phyloP scores from a whole-genome alignment of 306 rosid genomes.

The Medicago arabica region DNA sequence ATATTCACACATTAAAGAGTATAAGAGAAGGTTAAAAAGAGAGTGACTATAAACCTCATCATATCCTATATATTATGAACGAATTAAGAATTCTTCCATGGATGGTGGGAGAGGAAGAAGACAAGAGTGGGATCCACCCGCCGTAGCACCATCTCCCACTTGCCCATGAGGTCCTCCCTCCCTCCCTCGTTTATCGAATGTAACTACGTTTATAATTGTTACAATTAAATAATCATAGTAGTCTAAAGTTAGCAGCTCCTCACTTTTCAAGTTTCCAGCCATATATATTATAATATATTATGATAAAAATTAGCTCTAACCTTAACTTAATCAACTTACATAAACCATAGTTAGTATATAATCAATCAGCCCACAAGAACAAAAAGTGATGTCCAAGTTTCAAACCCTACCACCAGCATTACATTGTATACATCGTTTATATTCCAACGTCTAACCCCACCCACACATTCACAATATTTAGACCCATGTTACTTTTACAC shows the following conservation, averaged over 20 bases:
- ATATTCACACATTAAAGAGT: too few species aligned
- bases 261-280: constrained; percentile 29
- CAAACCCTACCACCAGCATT: constrained; percentile 35
- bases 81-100: not conserved
- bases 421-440: constrained; percentile 34
- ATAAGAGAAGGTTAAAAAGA: too few species aligned
- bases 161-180: constrained; percentile 44
- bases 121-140: constrained; percentile 60
- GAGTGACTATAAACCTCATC: too few species aligned
- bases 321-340: constrained; percentile 42
- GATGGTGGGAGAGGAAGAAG: constrained; percentile 23
- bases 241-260: constrained; percentile 23
- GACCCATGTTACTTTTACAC: constrained; percentile 35
- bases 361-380: not conserved
- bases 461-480: constrained; percentile 48
- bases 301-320: constrained; percentile 13
- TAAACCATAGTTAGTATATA: constrained; percentile 58
- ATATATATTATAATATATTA: not conserved
- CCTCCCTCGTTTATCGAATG: constrained; percentile 38
- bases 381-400: constrained; percentile 27
- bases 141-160: constrained; percentile 77
- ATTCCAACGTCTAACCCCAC: constrained; percentile 58
- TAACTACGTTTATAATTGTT: not conserved
- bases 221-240: constrained; percentile 24
- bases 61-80: not conserved